Evolutionary conservation across 352 stramenopile species (phyloP), one percentile per base, ranked within the genome.

Genomic region (Thraustochytrium sp.): DNA sequence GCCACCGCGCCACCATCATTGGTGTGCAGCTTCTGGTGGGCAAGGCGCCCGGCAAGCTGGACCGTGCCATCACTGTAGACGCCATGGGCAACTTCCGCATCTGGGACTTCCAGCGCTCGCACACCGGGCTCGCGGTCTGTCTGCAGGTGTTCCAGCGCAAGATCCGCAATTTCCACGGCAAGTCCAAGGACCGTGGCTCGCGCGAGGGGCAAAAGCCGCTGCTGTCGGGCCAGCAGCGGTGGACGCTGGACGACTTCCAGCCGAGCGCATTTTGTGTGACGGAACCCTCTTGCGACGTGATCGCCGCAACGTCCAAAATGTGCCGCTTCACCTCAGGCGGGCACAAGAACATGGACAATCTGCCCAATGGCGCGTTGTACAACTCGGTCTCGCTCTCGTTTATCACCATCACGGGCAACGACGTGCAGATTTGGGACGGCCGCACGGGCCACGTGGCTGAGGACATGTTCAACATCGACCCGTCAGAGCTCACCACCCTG

Each of bases 41-140:
- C 0, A 78, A 89, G 0, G 93, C 93, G 56, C 89, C 93, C 51
- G 92, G 86, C 2, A 80, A 80, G 26, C 63, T 44, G 9, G 91
- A 94, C 74, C 89, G 91, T 16, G 90, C 90, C 2, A 87, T 94
- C 37, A 94, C 91, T 0, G 90, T 80, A 0, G 91, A 94, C 56
- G 78, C 76, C n/a, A 89, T 88, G 36, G 91, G 91, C 0, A 87
- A 93, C 2, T 92, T 94, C 76, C 93, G 93, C 56, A 86, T 94
- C 21, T 94, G 91, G 91, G 91, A 94, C 63, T 94, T 94, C 56
- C 90, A 90, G 0, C 86, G 68, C 37, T 80, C 68, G 40, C 68
- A 80, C 36, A 80, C 68, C 26, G 68, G 68, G 23, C 46, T 36
- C 5, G 68, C 68, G 16, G 68, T 80, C 29, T 80, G 68, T 31